Percentiles rank a stretch among this genome's conserved stretches.
These are phyloP conservation scores for Glycine tomentella DNA, from an alignment of 306 rosid genomes.

Conservation along the genomic window DNA sequence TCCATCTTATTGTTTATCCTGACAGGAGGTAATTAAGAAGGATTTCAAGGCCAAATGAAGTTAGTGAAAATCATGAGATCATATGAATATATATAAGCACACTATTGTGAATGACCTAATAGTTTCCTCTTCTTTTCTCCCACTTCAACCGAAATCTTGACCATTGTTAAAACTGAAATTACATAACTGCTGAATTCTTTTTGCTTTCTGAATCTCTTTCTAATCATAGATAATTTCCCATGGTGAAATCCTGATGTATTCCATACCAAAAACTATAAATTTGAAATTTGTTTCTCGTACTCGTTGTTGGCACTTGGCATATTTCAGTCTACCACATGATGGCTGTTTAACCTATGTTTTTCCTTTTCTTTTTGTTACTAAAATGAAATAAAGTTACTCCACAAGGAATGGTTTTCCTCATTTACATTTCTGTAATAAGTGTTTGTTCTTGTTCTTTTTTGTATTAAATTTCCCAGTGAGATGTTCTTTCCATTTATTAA, in stretches of 20 bases:
- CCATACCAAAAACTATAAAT: background rate
- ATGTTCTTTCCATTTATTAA: slow-evolving; percentile 15
- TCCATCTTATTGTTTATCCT: no score
- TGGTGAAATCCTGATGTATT: slow-evolving; percentile 18
- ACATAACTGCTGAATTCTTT: no score
- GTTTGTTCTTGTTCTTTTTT: background rate
- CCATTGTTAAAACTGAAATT: no score
- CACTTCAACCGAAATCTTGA: no score
- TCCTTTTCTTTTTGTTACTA: slow-evolving; percentile 10
- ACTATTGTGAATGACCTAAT: no score
- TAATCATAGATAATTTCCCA: slow-evolving; percentile 30
- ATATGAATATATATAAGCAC: no score
- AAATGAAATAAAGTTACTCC: slow-evolving; percentile 5
- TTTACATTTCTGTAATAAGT: background rate
- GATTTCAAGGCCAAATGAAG: no score
- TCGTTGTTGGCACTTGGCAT: slow-evolving; percentile 13
- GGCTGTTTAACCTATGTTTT: slow-evolving; percentile 30
- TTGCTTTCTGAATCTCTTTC: slow-evolving; percentile 19
- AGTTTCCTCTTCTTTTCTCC: no score
- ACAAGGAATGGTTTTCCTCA: slow-evolving; percentile 13
- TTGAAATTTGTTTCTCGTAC: slow-evolving; percentile 8
- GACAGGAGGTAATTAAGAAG: no score
- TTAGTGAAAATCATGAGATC: no score
- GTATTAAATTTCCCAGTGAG: background rate
- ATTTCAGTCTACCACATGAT: slow-evolving; percentile 20